Evolutionary conservation across 805 yeast species (phyloP), one percentile per base, ranked within the genome.

Genomic region (Pichia cabralensis): DNA sequence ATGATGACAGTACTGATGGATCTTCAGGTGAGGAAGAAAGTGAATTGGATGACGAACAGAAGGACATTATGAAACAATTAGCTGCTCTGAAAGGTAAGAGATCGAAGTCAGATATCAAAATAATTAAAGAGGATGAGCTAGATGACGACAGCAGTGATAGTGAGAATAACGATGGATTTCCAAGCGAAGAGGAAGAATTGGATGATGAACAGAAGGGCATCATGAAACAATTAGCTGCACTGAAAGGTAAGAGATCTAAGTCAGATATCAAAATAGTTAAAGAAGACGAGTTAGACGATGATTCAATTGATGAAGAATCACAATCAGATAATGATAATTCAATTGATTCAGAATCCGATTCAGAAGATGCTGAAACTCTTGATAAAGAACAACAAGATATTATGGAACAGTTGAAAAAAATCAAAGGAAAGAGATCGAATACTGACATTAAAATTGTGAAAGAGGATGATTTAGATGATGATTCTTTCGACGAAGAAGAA

Each of bases 201-300:
- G 39, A 37, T n/a, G 35, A 33, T 9, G 30, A 28, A 3, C 38
- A 31, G 16, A 19, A 20, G 3, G 10, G 9, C 3, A 69, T 69
- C 2, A 61, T 62, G 63, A 65, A 58, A 3, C 61, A 65, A 4
- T 46, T 67, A 36, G 65, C 56, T 50, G 61, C 60, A 28, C 40
- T 58, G 35, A 69, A 62, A 43, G 59, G 38, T 16, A 24, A 20
- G 12, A 18, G 14, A 10, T 8, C 19, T 12, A 26, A 34, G 26
- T 10, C 17, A 11, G 16, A 12, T 16, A 16, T 31, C 9, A 40
- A 42, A 27, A 37, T 38, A 15, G 39, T 45, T 28, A 49, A 47
- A 25, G 47, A 43, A 19, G 48, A 41, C 28, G 47, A 38, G 2
- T 13, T 42, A 7, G 35, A 38, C 16, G 38, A 34, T 3, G 41